Conservation (phyloP, 768 basidiomycete species). For the Coprinellus micaceus region DNA sequence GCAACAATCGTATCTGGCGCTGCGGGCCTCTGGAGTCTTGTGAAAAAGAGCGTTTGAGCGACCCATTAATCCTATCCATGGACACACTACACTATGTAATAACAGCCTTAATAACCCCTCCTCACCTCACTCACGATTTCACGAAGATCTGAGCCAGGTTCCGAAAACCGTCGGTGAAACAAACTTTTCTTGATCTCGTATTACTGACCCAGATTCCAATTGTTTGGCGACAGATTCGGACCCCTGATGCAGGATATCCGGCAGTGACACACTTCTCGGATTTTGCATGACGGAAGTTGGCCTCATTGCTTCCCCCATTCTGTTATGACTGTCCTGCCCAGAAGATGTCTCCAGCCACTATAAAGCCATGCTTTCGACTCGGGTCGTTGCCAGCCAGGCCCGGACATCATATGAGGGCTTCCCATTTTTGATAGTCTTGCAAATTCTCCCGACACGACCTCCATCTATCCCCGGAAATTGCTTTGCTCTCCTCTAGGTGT, state of each 20-base stretch:
- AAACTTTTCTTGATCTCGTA: conserved; percentile 26
- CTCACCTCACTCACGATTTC: conserved; percentile 42
- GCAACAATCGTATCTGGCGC: conserved; percentile 85
- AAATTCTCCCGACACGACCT: neutral
- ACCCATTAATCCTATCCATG: conserved; percentile 25
- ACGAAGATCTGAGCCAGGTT: conserved; percentile 40
- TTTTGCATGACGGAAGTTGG: conserved; percentile 34
- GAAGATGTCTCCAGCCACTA: neutral
- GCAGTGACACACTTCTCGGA: conserved; percentile 46
- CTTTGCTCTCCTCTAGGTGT: too few species aligned
- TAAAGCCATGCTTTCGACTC: neutral
- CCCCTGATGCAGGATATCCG: conserved; percentile 41
- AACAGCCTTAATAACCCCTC: conserved; percentile 49
- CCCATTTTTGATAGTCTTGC: neutral
- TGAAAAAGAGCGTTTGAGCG: conserved; percentile 84
- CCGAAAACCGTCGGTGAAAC: conserved; percentile 31
- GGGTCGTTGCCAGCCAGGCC: neutral
- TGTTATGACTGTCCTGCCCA: conserved; percentile 5
- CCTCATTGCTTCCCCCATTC: conserved; percentile 27
- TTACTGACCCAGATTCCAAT: conserved; percentile 30
- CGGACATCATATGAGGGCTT: neutral
- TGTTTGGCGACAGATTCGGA: conserved; percentile 38
- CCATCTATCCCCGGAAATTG: conserved; percentile 2
- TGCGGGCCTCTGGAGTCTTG: conserved; percentile 92
- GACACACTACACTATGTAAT: conserved; percentile 34